Evolutionary conservation across 2,329 filamentous ascomycete genomes (phyloP).

Genomic region (Beauveria sp.): DNA sequence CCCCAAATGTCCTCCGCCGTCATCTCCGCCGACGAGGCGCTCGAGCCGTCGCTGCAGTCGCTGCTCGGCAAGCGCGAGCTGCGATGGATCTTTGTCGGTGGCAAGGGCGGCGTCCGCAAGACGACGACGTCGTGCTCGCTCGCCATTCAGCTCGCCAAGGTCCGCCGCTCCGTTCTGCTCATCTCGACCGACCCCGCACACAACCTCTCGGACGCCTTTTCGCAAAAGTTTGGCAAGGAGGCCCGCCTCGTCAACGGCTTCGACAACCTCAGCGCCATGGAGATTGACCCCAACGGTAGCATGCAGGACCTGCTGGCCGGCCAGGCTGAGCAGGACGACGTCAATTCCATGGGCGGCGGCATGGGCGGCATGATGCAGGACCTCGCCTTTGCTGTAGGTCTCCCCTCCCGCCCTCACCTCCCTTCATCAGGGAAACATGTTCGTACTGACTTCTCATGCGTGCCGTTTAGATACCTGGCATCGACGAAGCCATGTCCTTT

Average conservation of each 20-base stretch:
- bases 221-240: conserved; percentile 99
- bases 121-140: conserved; percentile 99
- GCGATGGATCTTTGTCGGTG: conserved; percentile 98
- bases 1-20: conserved; percentile 32
- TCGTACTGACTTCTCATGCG: neutral
- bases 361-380: conserved; percentile 99
- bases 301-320: conserved; percentile 89
- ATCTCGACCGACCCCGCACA: conserved; percentile 98
- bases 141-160: conserved; percentile 92
- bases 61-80: conserved; percentile 92
- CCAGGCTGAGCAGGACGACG: conserved; percentile 55
- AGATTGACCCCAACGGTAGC: conserved; percentile 96
- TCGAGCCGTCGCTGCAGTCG: conserved; percentile 89
- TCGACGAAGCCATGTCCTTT: conserved; percentile 99
- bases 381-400: conserved; percentile 78
- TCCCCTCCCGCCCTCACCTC: neutral
- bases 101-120: conserved; percentile 97
- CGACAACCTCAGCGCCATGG: conserved; percentile 92
- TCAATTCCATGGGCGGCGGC: conserved; percentile 61
- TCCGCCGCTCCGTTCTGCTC: conserved; percentile 89
- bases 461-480: conserved; percentile 72
- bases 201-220: conserved; percentile 96
- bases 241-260: conserved; percentile 88
- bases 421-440: neutral
- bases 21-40: conserved; percentile 53